Conservation (phyloP, 129 eudicot genomes). For the Artemisia tridentata region DNA sequence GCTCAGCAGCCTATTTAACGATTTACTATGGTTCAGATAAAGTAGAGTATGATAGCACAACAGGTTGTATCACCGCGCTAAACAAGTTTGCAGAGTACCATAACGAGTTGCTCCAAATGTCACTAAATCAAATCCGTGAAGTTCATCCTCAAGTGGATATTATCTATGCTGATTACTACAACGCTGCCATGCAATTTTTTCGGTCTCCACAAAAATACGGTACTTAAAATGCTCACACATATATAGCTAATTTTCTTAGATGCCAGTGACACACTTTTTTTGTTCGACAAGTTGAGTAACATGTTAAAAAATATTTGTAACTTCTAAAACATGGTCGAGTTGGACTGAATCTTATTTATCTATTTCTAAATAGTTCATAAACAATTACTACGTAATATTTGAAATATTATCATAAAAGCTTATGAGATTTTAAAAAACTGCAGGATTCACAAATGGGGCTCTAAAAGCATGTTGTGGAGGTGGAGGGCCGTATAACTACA, state of each 20-base stretch:
- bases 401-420: background rate
- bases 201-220: slow-evolving; percentile 47
- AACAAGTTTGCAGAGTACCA: slow-evolving; percentile 48
- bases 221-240: slow-evolving; percentile 5
- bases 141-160: slow-evolving; percentile 44
- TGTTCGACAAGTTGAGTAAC: too few species aligned
- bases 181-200: slow-evolving; percentile 48
- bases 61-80: slow-evolving; percentile 45
- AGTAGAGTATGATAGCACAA: slow-evolving; percentile 43
- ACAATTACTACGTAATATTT: too few species aligned
- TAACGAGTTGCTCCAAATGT: slow-evolving; percentile 40
- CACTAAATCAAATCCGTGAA: slow-evolving; percentile 34
- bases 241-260: background rate
- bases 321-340: background rate
- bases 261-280: too few species aligned
- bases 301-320: too few species aligned
- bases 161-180: slow-evolving; percentile 58
- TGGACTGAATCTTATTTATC: too few species aligned
- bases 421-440: slow-evolving; percentile 9
- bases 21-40: slow-evolving; percentile 24
- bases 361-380: too few species aligned
- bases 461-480: slow-evolving; percentile 70
- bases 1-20: slow-evolving; percentile 48
- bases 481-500: slow-evolving; percentile 51
- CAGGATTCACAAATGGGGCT: slow-evolving; percentile 54